Conservation (phyloP, 2,329 filamentous ascomycete species). For the Rhinocladiella mackenziei region DNA sequence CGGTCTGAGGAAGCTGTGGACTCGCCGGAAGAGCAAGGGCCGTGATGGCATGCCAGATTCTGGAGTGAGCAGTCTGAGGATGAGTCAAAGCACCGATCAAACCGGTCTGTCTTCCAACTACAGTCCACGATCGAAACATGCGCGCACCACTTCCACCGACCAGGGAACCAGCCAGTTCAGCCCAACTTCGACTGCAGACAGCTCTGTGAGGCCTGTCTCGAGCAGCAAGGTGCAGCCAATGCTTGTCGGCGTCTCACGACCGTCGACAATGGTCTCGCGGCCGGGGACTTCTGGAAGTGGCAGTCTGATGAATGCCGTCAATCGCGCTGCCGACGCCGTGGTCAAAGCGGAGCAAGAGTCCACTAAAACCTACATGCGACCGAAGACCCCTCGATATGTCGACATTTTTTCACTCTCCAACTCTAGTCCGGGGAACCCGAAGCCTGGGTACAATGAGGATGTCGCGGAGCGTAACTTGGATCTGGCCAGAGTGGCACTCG, state of each 20-base stretch:
- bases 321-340: slow-evolving; percentile 25
- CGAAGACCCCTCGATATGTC: slow-evolving; percentile 22
- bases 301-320: slow-evolving; percentile 27
- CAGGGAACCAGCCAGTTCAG: slow-evolving; percentile 4
- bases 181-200: slow-evolving; percentile 1
- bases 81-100: slow-evolving; percentile 15
- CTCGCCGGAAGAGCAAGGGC: slow-evolving; percentile 24
- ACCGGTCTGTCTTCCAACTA: slow-evolving; percentile 1
- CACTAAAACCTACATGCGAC: slow-evolving; percentile 6
- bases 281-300: slow-evolving; percentile 26
- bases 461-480: slow-evolving; percentile 26
- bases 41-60: slow-evolving; percentile 11
- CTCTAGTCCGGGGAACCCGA: slow-evolving; percentile 4
- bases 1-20: slow-evolving; percentile 24
- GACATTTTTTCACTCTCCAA: slow-evolving; percentile 27
- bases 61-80: slow-evolving; percentile 13
- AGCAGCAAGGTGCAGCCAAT: slow-evolving; percentile 17
- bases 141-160: slow-evolving; percentile 4
- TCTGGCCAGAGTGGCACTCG: slow-evolving; percentile 10
- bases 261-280: slow-evolving; percentile 15
- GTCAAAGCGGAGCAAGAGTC: slow-evolving; percentile 18
- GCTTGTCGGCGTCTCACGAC: slow-evolving; percentile 18
- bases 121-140: slow-evolving; percentile 7
- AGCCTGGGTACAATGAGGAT: slow-evolving; percentile 27
- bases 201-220: background rate